Evolutionary conservation across 2,329 filamentous ascomycete genomes (phyloP).

Genomic region (Xylaria sp.): DNA sequence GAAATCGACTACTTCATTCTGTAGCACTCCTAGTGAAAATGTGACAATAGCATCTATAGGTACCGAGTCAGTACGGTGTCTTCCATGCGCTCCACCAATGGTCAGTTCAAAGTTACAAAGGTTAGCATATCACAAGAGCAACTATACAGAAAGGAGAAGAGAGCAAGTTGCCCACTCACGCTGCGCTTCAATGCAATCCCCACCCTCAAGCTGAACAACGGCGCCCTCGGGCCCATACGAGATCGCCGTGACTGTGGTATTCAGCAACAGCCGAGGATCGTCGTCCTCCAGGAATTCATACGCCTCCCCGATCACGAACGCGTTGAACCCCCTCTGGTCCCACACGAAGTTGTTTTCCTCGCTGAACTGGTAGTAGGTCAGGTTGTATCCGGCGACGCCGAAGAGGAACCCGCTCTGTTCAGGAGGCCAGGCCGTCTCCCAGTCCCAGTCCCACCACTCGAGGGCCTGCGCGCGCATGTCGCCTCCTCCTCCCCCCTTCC

Average conservation of each 20-base stretch:
- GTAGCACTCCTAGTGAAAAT: constrained; percentile 69
- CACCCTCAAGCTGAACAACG: constrained; percentile 54
- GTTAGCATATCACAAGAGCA: not conserved
- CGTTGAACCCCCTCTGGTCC: constrained; percentile 64
- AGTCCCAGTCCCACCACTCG: constrained; percentile 59
- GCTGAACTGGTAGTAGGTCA: constrained; percentile 65
- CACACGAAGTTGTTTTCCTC: constrained; percentile 63
- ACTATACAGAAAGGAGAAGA: not conserved
- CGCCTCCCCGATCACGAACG: constrained; percentile 60
- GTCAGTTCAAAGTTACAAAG: not conserved
- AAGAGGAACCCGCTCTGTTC: constrained; percentile 60
- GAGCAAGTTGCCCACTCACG: constrained; percentile 18
- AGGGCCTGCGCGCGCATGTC: constrained; percentile 60
- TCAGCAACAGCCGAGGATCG: constrained; percentile 61
- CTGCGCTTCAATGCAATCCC: constrained; percentile 41
- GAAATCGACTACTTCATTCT: constrained; percentile 62
- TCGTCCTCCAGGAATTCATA: constrained; percentile 56
- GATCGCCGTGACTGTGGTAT: constrained; percentile 59
- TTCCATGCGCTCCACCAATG: not conserved
- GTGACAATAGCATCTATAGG: constrained; percentile 58
- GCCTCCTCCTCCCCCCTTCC: no score
- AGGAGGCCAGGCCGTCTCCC: constrained; percentile 60
- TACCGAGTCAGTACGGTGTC: constrained; percentile 20
- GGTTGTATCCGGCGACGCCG: constrained; percentile 58
- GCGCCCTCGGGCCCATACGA: constrained; percentile 56